Percentiles rank a stretch among this genome's conserved stretches.
Evolutionary conservation across 345 rosid species (phyloP).

Genomic region (Melaleuca quinquenervia): DNA sequence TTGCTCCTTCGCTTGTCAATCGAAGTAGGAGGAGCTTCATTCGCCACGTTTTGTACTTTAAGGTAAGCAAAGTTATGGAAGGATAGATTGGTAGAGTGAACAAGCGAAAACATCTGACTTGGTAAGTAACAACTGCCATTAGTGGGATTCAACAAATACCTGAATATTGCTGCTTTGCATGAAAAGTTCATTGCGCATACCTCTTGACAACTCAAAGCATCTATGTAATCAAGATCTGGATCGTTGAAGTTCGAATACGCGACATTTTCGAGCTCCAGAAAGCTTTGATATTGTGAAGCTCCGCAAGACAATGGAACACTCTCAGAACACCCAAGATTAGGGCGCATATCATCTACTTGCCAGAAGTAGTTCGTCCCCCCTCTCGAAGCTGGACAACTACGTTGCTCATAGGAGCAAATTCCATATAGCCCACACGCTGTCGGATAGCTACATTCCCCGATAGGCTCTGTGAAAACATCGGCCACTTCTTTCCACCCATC

Average conservation of each 20-base stretch:
- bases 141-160: background rate
- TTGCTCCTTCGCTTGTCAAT: background rate
- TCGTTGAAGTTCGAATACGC: background rate
- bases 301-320: background rate
- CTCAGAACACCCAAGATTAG: background rate
- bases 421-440: background rate
- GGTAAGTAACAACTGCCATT: background rate
- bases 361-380: background rate
- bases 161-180: constrained; percentile 18
- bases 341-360: background rate
- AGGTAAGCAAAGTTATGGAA: background rate
- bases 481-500: background rate
- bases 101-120: constrained; percentile 1
- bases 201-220: background rate
- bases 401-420: background rate
- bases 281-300: background rate
- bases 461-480: background rate
- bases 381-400: background rate
- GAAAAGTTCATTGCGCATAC: constrained; percentile 9
- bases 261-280: background rate
- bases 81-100: background rate
- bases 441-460: background rate
- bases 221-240: background rate
- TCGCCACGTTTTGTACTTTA: background rate
- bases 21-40: background rate